These are phyloP conservation scores for Fusarium sp. DNA, from an alignment of 2,329 filamentous ascomycete genomes.

Conservation along the genomic window DNA sequence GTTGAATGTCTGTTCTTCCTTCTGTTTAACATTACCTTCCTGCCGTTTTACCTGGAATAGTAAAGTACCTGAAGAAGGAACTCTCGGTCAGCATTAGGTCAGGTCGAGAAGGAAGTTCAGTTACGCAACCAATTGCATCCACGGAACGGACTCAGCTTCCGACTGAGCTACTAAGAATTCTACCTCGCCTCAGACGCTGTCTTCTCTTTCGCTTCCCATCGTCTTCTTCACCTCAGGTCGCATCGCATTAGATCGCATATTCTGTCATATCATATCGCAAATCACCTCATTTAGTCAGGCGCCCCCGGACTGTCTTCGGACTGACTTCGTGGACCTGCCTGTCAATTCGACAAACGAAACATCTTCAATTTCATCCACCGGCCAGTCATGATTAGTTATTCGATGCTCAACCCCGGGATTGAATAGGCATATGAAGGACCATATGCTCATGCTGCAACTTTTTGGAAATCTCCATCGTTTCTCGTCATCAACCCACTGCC, in stretches of 20 bases:
- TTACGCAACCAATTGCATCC: slow-evolving; percentile 12
- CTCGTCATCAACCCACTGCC: background rate
- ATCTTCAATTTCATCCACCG: slow-evolving; percentile 5
- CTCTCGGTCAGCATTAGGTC: background rate
- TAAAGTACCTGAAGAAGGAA: background rate
- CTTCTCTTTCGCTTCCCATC: background rate
- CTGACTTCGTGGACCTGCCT: background rate
- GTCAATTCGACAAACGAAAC: slow-evolving; percentile 16
- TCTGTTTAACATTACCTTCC: slow-evolving; percentile 13
- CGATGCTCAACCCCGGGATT: slow-evolving; percentile 27
- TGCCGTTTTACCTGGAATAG: slow-evolving; percentile 2
- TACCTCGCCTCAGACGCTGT: background rate
- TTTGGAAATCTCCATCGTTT: background rate
- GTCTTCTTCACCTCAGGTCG: background rate
- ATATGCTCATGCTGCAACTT: slow-evolving; percentile 9
- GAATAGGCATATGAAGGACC: slow-evolving; percentile 25
- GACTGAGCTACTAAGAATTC: background rate
- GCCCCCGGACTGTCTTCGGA: slow-evolving; percentile 8
- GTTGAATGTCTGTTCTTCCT: slow-evolving; percentile 8
- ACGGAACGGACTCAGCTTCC: slow-evolving; percentile 2
- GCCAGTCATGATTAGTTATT: slow-evolving; percentile 36
- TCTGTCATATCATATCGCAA: background rate
- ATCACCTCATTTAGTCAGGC: slow-evolving; percentile 12
- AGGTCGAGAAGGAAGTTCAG: background rate
- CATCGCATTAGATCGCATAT: slow-evolving; percentile 5